These are phyloP conservation scores for Sugiyamaella boreocaroliniensis DNA, from an alignment of 805 yeast genomes.

Conservation along the genomic window DNA sequence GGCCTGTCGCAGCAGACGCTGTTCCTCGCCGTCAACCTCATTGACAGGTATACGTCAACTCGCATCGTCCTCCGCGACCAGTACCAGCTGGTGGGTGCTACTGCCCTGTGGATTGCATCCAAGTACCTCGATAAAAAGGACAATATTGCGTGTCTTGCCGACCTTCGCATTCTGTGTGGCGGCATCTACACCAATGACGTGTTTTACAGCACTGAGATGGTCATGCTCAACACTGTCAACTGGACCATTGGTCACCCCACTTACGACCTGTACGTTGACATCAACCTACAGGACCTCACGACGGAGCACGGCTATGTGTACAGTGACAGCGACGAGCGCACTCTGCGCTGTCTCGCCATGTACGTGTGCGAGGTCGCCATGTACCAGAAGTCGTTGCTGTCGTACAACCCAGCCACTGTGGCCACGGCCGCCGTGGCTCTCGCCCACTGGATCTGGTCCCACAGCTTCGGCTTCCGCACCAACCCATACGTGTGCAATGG, in stretches of 20 bases:
- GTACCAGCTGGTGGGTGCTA: conserved; percentile 82
- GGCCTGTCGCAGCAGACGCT: conserved; percentile 61
- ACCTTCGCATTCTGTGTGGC: conserved; percentile 67
- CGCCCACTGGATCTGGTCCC: conserved; percentile 22
- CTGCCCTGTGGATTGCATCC: conserved; percentile 89
- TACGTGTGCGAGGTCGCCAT: conserved; percentile 34
- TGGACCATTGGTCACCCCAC: conserved; percentile 69
- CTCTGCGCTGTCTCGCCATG: conserved; percentile 23
- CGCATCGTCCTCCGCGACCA: conserved; percentile 80
- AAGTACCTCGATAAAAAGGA: conserved; percentile 73
- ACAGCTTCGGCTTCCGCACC: conserved; percentile 1
- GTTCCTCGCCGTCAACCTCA: conserved; percentile 63
- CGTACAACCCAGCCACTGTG: conserved; percentile 26
- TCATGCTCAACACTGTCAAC: conserved; percentile 60
- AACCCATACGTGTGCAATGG: conserved; percentile 5
- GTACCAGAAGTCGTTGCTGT: conserved; percentile 28
- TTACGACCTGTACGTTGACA: conserved; percentile 39
- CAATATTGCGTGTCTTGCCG: conserved; percentile 66
- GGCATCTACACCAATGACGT: conserved; percentile 52
- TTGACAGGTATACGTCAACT: conserved; percentile 87
- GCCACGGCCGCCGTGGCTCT: conserved; percentile 33
- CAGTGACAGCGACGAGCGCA: conserved; percentile 10
- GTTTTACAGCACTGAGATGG: conserved; percentile 72
- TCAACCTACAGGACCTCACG: conserved; percentile 12
- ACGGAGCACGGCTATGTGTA: conserved; percentile 15